Percentiles rank a stretch among this genome's conserved stretches.
Evolutionary conservation across 179 eudicot species (phyloP).

Genomic region (Gypsophila paniculata): DNA sequence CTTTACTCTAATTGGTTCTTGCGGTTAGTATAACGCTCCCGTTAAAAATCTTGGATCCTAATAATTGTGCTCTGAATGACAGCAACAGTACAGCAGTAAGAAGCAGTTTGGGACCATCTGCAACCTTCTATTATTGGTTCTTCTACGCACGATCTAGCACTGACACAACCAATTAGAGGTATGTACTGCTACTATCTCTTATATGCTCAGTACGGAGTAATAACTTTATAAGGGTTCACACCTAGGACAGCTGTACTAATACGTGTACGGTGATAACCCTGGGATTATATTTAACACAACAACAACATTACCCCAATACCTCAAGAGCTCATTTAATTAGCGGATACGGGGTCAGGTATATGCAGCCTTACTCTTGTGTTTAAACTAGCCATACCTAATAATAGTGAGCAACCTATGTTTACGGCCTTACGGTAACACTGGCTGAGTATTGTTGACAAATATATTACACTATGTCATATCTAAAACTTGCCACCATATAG

Average conservation of each 20-base stretch:
- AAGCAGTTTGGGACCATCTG: slow-evolving; percentile 7
- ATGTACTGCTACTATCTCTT: background rate
- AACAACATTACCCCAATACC: no score
- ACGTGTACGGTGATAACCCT: background rate
- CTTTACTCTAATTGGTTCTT: background rate
- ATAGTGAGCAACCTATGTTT: no score
- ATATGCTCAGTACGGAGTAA: background rate
- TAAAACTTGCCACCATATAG: background rate
- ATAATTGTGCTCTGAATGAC: slow-evolving; percentile 14
- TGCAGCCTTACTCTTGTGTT: no score
- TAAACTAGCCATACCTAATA: no score
- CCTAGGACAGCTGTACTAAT: background rate
- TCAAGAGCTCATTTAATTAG: no score
- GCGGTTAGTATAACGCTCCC: background rate
- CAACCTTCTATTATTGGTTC: slow-evolving; percentile 16
- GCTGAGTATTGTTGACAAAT: background rate
- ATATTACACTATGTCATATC: background rate
- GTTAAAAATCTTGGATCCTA: slow-evolving; percentile 7
- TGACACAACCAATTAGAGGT: background rate
- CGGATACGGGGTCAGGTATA: no score
- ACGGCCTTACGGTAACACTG: background rate
- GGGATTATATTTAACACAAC: no score
- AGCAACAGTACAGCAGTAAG: slow-evolving; percentile 20
- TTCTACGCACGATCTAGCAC: background rate
- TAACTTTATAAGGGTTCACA: background rate